These are phyloP conservation scores for Neurospora tetraspora DNA, from an alignment of 495 filamentous ascomycete species.

Conservation along the genomic window DNA sequence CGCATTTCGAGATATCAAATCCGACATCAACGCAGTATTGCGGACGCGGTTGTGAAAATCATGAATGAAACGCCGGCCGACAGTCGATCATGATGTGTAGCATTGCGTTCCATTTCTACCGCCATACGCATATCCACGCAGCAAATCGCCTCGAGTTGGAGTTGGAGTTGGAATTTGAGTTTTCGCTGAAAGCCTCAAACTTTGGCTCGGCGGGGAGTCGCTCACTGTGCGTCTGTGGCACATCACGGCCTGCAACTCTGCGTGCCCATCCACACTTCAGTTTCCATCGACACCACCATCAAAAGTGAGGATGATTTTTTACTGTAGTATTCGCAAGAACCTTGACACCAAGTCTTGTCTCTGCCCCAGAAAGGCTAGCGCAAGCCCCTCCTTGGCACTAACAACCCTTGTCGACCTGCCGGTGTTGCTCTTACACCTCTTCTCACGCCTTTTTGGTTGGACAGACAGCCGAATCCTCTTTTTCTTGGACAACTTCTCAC, in stretches of 20 bases:
- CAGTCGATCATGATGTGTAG: neutral
- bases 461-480: neutral
- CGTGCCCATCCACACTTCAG: neutral
- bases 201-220: neutral
- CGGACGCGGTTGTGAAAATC: neutral
- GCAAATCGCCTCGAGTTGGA: neutral
- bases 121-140: neutral
- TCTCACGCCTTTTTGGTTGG: neutral
- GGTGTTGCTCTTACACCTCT: conserved; percentile 15
- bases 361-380: conserved; percentile 5
- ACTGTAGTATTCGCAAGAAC: conserved; percentile 1
- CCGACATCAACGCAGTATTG: neutral
- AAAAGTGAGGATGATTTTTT: conserved; percentile 1
- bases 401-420: conserved; percentile 13
- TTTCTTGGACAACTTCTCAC: neutral
- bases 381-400: conserved; percentile 7
- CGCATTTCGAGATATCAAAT: neutral
- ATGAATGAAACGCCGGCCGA: neutral
- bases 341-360: conserved; percentile 1
- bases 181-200: conserved; percentile 8
- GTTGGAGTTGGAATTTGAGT: neutral
- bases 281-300: neutral
- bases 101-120: neutral
- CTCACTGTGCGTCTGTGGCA: neutral
- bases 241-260: neutral